Percentiles rank a stretch among this genome's conserved stretches.
phyloP scores from a whole-genome alignment of 2,329 filamentous ascomycete species.

The Salinomyces thailandicus region DNA sequence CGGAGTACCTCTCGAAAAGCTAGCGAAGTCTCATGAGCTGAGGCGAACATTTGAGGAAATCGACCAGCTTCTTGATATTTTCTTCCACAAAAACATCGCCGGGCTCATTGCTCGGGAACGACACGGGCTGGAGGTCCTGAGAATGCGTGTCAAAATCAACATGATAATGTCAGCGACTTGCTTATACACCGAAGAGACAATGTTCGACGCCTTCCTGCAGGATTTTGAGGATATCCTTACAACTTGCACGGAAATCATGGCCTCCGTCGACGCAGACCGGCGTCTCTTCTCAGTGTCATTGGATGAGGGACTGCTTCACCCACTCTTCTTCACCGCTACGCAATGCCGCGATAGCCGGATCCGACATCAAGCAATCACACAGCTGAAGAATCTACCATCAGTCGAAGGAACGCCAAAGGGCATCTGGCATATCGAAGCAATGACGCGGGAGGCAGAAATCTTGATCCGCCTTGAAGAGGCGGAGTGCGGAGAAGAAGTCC shows the following conservation, averaged over 20 bases:
- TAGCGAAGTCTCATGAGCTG: conserved; percentile 19
- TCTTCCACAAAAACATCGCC: conserved; percentile 20
- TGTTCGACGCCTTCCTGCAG: conserved; percentile 17
- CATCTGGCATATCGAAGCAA: conserved; percentile 22
- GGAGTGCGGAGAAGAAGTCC: conserved; percentile 9
- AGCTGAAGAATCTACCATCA: conserved; percentile 16
- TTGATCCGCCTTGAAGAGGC: conserved; percentile 18
- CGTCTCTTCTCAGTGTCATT: conserved; percentile 20
- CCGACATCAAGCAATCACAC: conserved; percentile 17
- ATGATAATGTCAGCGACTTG: conserved; percentile 18
- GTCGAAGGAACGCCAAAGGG: conserved; percentile 6
- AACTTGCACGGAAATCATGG: conserved; percentile 20
- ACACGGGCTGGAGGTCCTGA: conserved; percentile 21
- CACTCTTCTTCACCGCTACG: conserved; percentile 20
- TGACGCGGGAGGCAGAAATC: conserved; percentile 15
- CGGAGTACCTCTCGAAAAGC: conserved; percentile 18
- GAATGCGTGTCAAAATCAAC: conserved; percentile 21
- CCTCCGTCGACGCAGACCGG: conserved; percentile 18
- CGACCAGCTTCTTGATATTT: conserved; percentile 19
- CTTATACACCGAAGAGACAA: conserved; percentile 17
- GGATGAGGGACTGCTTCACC: conserved; percentile 23
- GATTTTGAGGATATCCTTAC: conserved; percentile 24
- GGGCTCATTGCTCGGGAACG: conserved; percentile 20
- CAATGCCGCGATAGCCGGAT: conserved; percentile 21
- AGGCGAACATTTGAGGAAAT: conserved; percentile 17